Percentiles rank a stretch among this genome's conserved stretches.
phyloP scores from a whole-genome alignment of 805 yeast species.

The Kodamaea jinghongensis region DNA sequence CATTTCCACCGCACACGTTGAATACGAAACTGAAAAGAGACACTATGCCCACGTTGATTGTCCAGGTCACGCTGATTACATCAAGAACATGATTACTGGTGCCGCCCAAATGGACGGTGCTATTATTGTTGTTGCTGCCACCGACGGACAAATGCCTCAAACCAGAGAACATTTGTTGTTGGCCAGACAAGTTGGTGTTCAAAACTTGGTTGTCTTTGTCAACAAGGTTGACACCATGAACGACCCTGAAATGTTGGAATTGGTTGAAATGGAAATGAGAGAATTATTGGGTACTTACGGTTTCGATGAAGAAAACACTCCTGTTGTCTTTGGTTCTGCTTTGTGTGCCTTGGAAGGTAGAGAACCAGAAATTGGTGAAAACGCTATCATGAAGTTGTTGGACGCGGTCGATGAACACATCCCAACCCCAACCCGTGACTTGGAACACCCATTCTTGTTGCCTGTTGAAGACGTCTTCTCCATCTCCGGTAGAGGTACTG shows the following conservation, averaged over 20 bases:
- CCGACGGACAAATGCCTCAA: slow-evolving; percentile 99
- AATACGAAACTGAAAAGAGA: slow-evolving; percentile 91
- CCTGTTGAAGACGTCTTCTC: slow-evolving; percentile 98
- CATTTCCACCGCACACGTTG: slow-evolving; percentile 96
- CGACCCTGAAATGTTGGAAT: slow-evolving; percentile 98
- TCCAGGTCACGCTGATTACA: slow-evolving; percentile 98
- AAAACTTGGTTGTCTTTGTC: slow-evolving; percentile 93
- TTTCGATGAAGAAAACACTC: slow-evolving; percentile 97
- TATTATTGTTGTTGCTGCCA: slow-evolving; percentile 97
- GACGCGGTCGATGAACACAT: slow-evolving; percentile 91
- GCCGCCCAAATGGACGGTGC: slow-evolving; percentile 99
- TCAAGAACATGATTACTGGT: slow-evolving; percentile 99
- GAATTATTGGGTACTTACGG: slow-evolving; percentile 88
- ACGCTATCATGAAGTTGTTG: slow-evolving; percentile 79
- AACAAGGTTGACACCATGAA: slow-evolving; percentile 98
- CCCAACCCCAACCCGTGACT: slow-evolving; percentile 95
- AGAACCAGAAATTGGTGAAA: slow-evolving; percentile 86
- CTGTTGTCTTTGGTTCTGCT: slow-evolving; percentile 98
- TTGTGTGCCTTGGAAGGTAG: slow-evolving; percentile 89
- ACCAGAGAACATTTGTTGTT: slow-evolving; percentile 97
- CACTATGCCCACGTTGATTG: slow-evolving; percentile 98
- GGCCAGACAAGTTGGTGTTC: slow-evolving; percentile 99
- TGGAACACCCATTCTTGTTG: slow-evolving; percentile 94
- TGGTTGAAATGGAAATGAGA: slow-evolving; percentile 99
- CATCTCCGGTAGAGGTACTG: slow-evolving; percentile 99